Base-by-base conservation (phyloP, 306 rosid species). In the Vicia sativa region DNA sequence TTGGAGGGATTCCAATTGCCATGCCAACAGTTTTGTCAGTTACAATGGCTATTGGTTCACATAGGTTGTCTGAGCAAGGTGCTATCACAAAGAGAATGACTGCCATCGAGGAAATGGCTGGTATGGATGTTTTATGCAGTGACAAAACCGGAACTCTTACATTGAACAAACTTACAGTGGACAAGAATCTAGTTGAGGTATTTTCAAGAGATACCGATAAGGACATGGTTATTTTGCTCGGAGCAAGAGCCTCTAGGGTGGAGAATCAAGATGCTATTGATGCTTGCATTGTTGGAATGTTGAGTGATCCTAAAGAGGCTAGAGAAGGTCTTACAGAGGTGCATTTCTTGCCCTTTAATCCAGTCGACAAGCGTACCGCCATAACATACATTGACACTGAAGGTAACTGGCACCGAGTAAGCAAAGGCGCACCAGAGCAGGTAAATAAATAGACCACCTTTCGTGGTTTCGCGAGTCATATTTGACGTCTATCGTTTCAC, bases 381-480 rank as follows among this genome's bases (percentile, higher is more conserved):
- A 87, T 92, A 41, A 89, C 97, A 68, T 92, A 87, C 74, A 76
- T 82, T 3, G 97, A 92, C 70, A 1, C 49, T 8, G 42, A 77
- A 0, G 87, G 92, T n/a, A 84, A 84, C 5, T 92, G 97, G 97
- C 84, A 82, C 67, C 64, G 97, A 64, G 87, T 84, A 13, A 92
- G 95, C 89, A 92, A 92, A 79, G 97, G 96, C 9, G 97, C 97
- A 59, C 97, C 96, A 2, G 97, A 92, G 74, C 97, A 91, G 88
- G 96, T 90, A 68, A 29, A 39, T 46, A 23, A 3, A 67, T 21
- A 59, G 9, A 55, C 56, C 31, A 55, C 56, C 31, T 25, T 42
- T 62, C 62, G 7, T 39, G 2, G 8, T 25, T 42, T 62, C 39
- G 3, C 62, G 2, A 13, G 18, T 26, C 62, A 28, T 11, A 64